Evolutionary conservation across 306 rosid species (phyloP).

Genomic region (Trifolium fragiferum): DNA sequence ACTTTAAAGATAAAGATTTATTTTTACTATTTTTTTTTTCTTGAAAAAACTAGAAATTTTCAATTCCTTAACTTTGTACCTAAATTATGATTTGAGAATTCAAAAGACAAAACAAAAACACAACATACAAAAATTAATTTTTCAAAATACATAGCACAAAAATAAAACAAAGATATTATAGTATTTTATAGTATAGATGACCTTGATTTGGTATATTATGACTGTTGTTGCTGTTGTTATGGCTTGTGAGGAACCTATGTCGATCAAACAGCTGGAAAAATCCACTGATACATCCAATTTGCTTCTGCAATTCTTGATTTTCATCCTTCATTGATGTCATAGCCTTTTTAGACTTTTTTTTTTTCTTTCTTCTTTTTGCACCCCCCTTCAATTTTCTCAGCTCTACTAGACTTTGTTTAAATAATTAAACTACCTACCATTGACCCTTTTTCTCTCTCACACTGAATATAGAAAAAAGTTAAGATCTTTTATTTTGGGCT

Average conservation of each 20-base stretch:
- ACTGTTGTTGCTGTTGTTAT: slow-evolving; percentile 42
- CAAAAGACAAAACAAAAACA: not conserved
- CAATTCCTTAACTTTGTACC: not conserved
- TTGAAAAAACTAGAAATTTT: not conserved
- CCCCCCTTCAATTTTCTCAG: slow-evolving; percentile 25
- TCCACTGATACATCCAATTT: slow-evolving; percentile 88
- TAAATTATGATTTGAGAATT: slow-evolving; percentile 14
- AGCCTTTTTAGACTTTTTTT: slow-evolving; percentile 63
- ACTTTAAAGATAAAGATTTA: not conserved
- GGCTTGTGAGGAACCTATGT: slow-evolving; percentile 61
- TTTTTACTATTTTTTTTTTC: not conserved
- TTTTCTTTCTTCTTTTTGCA: slow-evolving; percentile 16
- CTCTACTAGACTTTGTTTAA: slow-evolving; percentile 12
- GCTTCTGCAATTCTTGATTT: slow-evolving; percentile 75
- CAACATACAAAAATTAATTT: not conserved
- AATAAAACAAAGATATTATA: not conserved
- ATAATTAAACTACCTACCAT: slow-evolving; percentile 14
- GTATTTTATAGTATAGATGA: slow-evolving; percentile 4
- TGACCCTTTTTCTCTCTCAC: slow-evolving; percentile 27
- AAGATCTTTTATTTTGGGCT: not conserved
- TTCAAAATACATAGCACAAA: slow-evolving; percentile 16
- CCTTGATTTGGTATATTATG: slow-evolving; percentile 59
- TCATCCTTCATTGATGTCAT: slow-evolving; percentile 62
- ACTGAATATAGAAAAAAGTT: slow-evolving; percentile 18
- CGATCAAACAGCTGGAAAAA: slow-evolving; percentile 85